A percentile compares a stretch with the other conserved stretches of the same genome.
Conservation (phyloP, 495 filamentous ascomycete genomes). For the Amniculicola lignicola region DNA sequence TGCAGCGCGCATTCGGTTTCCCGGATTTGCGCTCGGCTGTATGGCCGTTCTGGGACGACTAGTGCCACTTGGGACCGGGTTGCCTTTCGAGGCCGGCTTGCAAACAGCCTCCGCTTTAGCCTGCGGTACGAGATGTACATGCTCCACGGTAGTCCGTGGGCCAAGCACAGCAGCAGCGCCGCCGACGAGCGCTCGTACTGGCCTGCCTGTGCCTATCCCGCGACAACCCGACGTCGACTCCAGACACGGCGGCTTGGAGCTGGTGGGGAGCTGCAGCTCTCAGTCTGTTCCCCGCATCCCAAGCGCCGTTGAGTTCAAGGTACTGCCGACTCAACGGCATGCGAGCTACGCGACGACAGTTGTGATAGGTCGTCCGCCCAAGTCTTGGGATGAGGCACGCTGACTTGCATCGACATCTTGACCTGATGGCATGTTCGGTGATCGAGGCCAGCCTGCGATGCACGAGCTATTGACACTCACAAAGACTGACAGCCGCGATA, state of each 20-base stretch:
- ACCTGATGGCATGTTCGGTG: conserved; percentile 4
- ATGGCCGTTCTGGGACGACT: conserved; percentile 7
- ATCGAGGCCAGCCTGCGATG: background rate
- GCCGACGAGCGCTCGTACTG: background rate
- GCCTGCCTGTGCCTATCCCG: background rate
- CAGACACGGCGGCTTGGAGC: background rate
- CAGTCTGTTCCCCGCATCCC: background rate
- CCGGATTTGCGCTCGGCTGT: conserved; percentile 26
- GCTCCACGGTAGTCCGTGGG: background rate
- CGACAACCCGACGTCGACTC: background rate
- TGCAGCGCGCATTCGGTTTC: conserved; percentile 19
- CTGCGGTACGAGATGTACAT: conserved; percentile 7
- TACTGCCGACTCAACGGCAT: no score
- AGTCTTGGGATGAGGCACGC: background rate
- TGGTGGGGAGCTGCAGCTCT: background rate
- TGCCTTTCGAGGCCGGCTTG: conserved; percentile 3
- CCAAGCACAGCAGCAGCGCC: no score
- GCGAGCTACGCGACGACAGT: no score
- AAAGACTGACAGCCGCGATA: no score
- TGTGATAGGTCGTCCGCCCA: no score
- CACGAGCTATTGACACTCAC: background rate
- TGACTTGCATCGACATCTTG: conserved; percentile 1
- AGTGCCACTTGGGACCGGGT: background rate
- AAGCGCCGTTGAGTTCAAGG: background rate
- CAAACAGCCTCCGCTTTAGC: conserved; percentile 4